Conservation (phyloP, 257 asterid genomes). For the Fraxinus americana region DNA sequence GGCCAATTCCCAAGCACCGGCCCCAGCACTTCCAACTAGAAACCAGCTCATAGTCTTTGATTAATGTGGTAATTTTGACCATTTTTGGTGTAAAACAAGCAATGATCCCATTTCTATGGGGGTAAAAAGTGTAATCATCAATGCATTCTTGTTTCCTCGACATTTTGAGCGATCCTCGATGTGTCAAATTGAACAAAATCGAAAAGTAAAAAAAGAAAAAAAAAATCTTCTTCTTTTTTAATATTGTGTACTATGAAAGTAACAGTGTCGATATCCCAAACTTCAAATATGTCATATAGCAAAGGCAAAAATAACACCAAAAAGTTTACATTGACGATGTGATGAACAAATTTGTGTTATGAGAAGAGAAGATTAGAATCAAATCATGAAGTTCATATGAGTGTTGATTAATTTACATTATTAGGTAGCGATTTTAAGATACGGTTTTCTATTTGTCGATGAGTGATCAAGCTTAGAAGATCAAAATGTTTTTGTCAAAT, state of each 20-base stretch:
- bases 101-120: slow-evolving; percentile 19
- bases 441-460: too few relatives aligned
- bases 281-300: too few relatives aligned
- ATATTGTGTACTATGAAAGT: too few relatives aligned
- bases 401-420: too few relatives aligned
- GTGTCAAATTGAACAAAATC: neutral
- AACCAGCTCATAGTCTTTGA: slow-evolving; percentile 39
- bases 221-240: too few relatives aligned
- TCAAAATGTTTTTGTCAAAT: too few relatives aligned
- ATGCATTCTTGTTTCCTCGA: neutral
- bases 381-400: neutral
- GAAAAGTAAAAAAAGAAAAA: too few relatives aligned
- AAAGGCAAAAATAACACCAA: too few relatives aligned
- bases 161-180: neutral
- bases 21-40: slow-evolving; percentile 20
- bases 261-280: neutral
- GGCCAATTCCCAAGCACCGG: slow-evolving; percentile 39
- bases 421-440: too few relatives aligned
- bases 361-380: too few relatives aligned
- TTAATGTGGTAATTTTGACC: slow-evolving; percentile 35
- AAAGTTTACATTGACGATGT: neutral
- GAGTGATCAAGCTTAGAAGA: too few relatives aligned
- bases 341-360: neutral
- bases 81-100: slow-evolving; percentile 20
- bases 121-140: slow-evolving; percentile 24